A percentile compares a stretch with the other conserved stretches of the same genome.
Conservation (phyloP, 306 rosid genomes). For the Quercus dentata region DNA sequence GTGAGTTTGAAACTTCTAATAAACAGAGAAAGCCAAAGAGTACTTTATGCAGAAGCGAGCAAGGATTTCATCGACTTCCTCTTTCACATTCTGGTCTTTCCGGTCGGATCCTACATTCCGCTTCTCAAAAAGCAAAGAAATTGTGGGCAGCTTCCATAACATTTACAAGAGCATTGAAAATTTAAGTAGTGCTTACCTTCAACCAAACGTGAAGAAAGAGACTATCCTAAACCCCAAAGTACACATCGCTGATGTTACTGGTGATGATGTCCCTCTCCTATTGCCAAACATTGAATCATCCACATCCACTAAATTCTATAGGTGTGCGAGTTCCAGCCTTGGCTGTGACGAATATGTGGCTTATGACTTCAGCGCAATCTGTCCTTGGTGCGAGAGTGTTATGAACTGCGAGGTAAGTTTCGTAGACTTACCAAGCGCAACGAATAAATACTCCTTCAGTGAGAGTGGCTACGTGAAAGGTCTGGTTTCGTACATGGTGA, state of each 20-base stretch:
- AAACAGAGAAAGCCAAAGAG: neutral
- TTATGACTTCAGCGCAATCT: too few species aligned
- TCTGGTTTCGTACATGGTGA: slow-evolving; percentile 29
- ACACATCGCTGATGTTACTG: neutral
- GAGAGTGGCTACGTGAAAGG: slow-evolving; percentile 24
- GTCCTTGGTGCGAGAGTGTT: too few species aligned
- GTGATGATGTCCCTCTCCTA: too few species aligned
- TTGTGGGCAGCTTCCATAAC: neutral
- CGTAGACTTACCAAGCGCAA: neutral
- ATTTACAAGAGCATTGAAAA: slow-evolving; percentile 17
- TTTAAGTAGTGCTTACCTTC: neutral
- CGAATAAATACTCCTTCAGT: neutral
- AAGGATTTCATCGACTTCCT: slow-evolving; percentile 16
- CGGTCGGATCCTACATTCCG: neutral
- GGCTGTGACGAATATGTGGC: too few species aligned
- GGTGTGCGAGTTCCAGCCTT: too few species aligned
- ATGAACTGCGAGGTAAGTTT: too few species aligned
- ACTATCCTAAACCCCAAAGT: neutral
- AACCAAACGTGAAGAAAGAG: neutral
- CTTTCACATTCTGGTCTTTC: slow-evolving; percentile 6
- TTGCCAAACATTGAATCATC: too few species aligned
- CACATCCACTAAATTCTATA: too few species aligned
- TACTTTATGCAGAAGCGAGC: neutral
- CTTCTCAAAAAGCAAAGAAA: neutral
- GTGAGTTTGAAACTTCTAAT: too few species aligned